Evolutionary conservation across 2,329 filamentous ascomycete species (phyloP).

Genomic region (Westerdykella sp.): DNA sequence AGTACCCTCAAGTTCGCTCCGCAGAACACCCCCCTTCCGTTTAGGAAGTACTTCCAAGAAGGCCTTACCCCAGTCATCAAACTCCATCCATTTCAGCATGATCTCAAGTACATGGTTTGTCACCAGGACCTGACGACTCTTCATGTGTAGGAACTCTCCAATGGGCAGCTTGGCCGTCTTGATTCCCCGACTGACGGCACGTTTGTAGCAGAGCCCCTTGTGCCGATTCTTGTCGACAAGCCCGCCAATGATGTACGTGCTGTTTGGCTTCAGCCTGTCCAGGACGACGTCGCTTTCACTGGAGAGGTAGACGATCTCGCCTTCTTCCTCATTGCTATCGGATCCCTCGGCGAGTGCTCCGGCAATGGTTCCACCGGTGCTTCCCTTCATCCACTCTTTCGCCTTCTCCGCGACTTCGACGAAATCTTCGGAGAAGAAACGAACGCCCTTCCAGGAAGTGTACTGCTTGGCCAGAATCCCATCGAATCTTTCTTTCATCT

Average conservation of each 20-base stretch:
- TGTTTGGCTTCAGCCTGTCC: conserved; percentile 75
- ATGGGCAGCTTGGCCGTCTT: conserved; percentile 89
- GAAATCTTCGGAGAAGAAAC: conserved; percentile 69
- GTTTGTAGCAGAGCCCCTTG: conserved; percentile 86
- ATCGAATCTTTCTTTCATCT: conserved; percentile 72
- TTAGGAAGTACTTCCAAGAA: conserved; percentile 86
- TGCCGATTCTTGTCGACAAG: conserved; percentile 94
- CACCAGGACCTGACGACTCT: conserved; percentile 74
- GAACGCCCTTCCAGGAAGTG: conserved; percentile 70
- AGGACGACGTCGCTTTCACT: conserved; percentile 87
- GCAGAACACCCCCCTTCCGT: conserved; percentile 74
- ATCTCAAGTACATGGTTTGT: conserved; percentile 98
- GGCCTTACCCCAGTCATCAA: conserved; percentile 82
- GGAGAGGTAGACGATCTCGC: conserved; percentile 77
- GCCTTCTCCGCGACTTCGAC: conserved; percentile 60
- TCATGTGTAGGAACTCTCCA: conserved; percentile 90
- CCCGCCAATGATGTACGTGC: conserved; percentile 87
- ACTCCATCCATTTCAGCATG: conserved; percentile 88
- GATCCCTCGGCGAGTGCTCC: conserved; percentile 47
- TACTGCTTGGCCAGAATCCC: conserved; percentile 65
- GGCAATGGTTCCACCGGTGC: conserved; percentile 53
- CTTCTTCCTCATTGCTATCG: conserved; percentile 15
- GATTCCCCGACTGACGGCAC: conserved; percentile 67
- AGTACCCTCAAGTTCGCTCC: conserved; percentile 17
- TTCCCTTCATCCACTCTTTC: conserved; percentile 58